Conservation (phyloP, 2,329 filamentous ascomycete genomes). For the Aureobasidium sp. region DNA sequence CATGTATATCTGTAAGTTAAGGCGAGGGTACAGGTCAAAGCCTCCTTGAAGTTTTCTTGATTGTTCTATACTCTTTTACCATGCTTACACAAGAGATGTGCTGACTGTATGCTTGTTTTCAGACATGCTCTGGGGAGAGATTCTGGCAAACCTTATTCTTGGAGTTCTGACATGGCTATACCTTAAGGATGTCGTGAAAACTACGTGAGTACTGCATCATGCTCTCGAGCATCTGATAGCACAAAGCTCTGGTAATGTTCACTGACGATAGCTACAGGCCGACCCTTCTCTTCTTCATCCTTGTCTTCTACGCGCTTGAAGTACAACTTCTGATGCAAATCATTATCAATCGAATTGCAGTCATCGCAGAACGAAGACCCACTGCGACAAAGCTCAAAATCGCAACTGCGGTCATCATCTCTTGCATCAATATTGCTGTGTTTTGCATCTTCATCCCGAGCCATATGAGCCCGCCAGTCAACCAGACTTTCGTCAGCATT, state of each 20-base stretch:
- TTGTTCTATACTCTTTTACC: no score
- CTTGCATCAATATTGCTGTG: constrained; percentile 36
- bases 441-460: constrained; percentile 45
- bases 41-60: no score
- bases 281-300: constrained; percentile 12
- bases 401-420: constrained; percentile 39
- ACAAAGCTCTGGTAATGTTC: neutral
- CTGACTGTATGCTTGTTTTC: no score
- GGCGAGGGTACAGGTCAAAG: no score
- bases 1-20: constrained; percentile 30
- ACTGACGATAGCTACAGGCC: neutral
- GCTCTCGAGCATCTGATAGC: neutral
- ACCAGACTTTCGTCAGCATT: constrained; percentile 32
- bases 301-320: constrained; percentile 31
- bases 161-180: constrained; percentile 43
- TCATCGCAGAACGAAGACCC: constrained; percentile 26
- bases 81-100: no score
- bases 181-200: constrained; percentile 25
- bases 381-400: constrained; percentile 41
- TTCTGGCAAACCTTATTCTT: constrained; percentile 48
- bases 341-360: constrained; percentile 41
- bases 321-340: constrained; percentile 35
- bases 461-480: constrained; percentile 35
- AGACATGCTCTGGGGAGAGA: constrained; percentile 52
- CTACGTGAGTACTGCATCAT: constrained; percentile 2